Evolutionary conservation across 1,139 yeast genomes (phyloP), one percentile per base, ranked within the genome.

Genomic region (Saccharomyces pastorianus): DNA sequence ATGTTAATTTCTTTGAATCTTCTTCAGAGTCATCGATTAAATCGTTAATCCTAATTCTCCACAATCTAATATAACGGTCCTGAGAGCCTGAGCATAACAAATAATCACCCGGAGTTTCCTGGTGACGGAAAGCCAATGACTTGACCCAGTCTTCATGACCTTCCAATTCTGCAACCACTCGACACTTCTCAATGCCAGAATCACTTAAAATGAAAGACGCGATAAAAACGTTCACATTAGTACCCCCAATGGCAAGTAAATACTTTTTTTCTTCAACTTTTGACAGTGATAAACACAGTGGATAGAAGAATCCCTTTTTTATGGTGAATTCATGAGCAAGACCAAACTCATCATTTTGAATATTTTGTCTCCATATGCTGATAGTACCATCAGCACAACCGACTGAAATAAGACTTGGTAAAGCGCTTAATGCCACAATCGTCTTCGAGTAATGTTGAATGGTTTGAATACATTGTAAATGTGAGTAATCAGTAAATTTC

Each of bases 141-240:
- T 87, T 85, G 55, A 91, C 78, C 98, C 98, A 91, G 69, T 91
- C 96, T 70, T 90, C 97, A 68, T 91, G 97, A 8, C 98, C 97
- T 29, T 83, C 78, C 48, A 91, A 72, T 7, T 73, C 74, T 0
- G 89, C 84, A 31, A 78, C 74, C 53, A 75, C 72, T 5, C 64
- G 57, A 46, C 80, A 70, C 8, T 62, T 57, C 1, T 58, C 53
- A 0, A 68, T 47, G 1, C 54, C 34, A 0, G 54, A 56, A 3
- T 56, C 56, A 0, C 58, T 58, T 1, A 71, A 57, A 7, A 71
- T 65, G 59, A 83, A 77, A 0, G 87, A 67, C 61, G 81, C 83
- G 8, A 85, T 75, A 60, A 76, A 81, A 5, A 91, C 68, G 29
- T 75, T 72, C 32, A 81, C 75, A 41, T 79, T 76, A 0, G 98